These are phyloP conservation scores for Wickerhamiella kurtzmanii DNA, from an alignment of 805 yeast species.

Conservation along the genomic window DNA sequence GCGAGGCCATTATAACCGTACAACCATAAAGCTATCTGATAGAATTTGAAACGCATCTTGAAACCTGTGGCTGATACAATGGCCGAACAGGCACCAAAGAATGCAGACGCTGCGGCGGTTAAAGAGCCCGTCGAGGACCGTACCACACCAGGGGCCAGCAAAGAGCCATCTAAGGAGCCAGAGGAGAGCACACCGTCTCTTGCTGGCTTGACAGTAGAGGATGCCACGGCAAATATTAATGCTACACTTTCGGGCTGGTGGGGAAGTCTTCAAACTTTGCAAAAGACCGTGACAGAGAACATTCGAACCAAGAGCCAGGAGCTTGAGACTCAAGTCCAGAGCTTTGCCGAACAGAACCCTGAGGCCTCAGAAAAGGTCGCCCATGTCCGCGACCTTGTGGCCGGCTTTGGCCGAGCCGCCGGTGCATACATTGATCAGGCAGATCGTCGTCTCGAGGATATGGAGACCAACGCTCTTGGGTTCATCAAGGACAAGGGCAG, in stretches of 20 bases:
- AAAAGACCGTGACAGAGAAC: not conserved
- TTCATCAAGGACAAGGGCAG: slow-evolving; percentile 46
- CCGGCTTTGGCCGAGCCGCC: slow-evolving; percentile 31
- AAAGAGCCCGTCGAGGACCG: not conserved
- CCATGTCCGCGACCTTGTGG: slow-evolving; percentile 16
- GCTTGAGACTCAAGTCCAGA: not conserved
- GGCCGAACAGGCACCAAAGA: not conserved
- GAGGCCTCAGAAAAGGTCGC: not conserved
- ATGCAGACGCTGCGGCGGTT: not conserved
- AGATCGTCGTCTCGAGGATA: slow-evolving; percentile 58
- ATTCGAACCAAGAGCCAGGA: not conserved
- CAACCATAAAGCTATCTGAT: too few species aligned
- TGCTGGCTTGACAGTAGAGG: too few species aligned
- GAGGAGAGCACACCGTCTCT: not conserved
- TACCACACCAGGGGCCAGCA: not conserved
- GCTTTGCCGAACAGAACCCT: not conserved
- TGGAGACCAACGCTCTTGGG: slow-evolving; percentile 57
- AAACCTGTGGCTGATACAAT: too few species aligned
- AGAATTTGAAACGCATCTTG: too few species aligned
- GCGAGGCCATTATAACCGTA: too few species aligned
- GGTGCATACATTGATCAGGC: slow-evolving; percentile 56
- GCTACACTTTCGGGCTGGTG: slow-evolving; percentile 1
- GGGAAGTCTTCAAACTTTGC: not conserved
- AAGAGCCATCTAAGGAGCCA: not conserved
- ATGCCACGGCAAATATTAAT: not conserved